Conservation (phyloP, 176 grass and related monocot species). For the Triticum aestivum region IWGSC_CS_RefSeq_v2.1 NC_057809.1:571904553-571905052, state of each 20-base stretch:
- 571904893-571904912: conserved; percentile 29
- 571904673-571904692: not conserved
- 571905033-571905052: not conserved
- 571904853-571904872: not conserved
- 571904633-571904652: not conserved
- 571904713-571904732: not conserved
- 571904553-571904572: not conserved
- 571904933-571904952: conserved; percentile 27
- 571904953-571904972: conserved; percentile 24
- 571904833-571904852: conserved; percentile 18
- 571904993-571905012: not conserved
- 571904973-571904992: conserved; percentile 9
- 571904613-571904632: not conserved
- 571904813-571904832: conserved; percentile 35
- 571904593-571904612: not conserved
- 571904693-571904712: not conserved
- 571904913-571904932: not conserved
- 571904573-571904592: not conserved
- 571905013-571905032: not conserved
- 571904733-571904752: not conserved
- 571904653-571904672: not conserved
- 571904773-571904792: conserved; percentile 24
- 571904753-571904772: not conserved
- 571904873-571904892: conserved; percentile 9
- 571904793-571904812: conserved; percentile 38